These are phyloP conservation scores for Hypoxylon rickii DNA, from an alignment of 495 filamentous ascomycete genomes.

Conservation along the genomic window DNA sequence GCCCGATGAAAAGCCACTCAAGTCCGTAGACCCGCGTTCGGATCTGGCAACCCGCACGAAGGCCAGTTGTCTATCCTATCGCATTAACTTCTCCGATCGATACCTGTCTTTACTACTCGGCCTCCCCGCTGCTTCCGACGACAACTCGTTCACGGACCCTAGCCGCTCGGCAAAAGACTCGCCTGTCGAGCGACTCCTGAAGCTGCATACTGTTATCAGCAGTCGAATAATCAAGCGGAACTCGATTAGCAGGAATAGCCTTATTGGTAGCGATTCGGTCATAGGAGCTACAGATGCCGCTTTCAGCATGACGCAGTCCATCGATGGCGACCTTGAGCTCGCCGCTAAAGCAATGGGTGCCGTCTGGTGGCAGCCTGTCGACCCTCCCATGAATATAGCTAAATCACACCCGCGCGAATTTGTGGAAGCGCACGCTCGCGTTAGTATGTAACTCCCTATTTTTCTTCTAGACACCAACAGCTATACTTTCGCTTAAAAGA, in stretches of 20 bases:
- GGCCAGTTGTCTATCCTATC: slow-evolving; percentile 40
- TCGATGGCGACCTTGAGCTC: slow-evolving; percentile 50
- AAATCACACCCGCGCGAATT: slow-evolving; percentile 15
- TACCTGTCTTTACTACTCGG: slow-evolving; percentile 48
- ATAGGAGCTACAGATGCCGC: slow-evolving; percentile 13
- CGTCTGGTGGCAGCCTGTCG: slow-evolving; percentile 45
- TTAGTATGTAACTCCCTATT: slow-evolving; percentile 13
- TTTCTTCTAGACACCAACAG: too few species aligned
- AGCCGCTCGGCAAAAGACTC: slow-evolving; percentile 32
- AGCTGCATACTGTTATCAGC: slow-evolving; percentile 42
- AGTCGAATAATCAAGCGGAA: slow-evolving; percentile 51
- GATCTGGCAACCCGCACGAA: slow-evolving; percentile 26
- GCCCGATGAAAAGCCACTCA: slow-evolving; percentile 32
- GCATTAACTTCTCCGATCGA: slow-evolving; percentile 41
- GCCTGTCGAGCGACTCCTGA: slow-evolving; percentile 40
- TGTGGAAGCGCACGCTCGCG: slow-evolving; percentile 31
- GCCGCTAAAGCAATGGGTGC: slow-evolving; percentile 42
- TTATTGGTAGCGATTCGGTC: too few species aligned
- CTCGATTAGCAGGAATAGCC: slow-evolving; percentile 20
- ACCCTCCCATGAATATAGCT: slow-evolving; percentile 13
- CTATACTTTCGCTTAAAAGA: too few species aligned
- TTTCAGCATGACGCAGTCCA: slow-evolving; percentile 45
- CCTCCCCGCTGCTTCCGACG: slow-evolving; percentile 42
- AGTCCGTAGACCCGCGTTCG: slow-evolving; percentile 37
- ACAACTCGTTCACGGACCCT: slow-evolving; percentile 41